Base-by-base conservation (phyloP, 352 stramenopile species). In the Pythium biforme region DNA sequence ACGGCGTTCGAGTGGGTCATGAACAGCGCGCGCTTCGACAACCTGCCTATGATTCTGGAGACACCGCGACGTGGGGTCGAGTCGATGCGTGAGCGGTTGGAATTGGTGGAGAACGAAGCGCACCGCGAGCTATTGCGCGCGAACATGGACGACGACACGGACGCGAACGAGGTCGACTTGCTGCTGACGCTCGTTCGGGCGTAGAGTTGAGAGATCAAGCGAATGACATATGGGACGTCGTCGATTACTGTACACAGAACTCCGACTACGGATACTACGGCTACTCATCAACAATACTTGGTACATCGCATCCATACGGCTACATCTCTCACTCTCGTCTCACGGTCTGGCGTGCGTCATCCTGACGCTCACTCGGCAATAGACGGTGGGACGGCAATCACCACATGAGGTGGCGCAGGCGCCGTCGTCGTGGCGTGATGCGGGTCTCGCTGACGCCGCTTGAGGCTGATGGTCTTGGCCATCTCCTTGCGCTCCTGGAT, bases 401-500 rank as follows among this genome's bases (percentile, higher is more conserved):
- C n/a, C n/a, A n/a, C n/a, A n/a, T n/a, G 31, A 11, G 10, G 31
- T 11, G 31, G 7, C 31, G 31, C 31, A 4, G 31, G 4, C n/a
- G n/a, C n/a, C 31, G 10, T 37, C 31, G 31, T 37, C 31, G 46
- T 14, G 10, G 9, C 39, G 33, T 52, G 15, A n/a, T 54, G 27
- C 3, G 33, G 29, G 1, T 55, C 60, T 17, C 50, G 62, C 51
- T 69, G 62, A 17, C 62, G 62, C 7, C 74, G 68, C 49, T 73
- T 74, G 47, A 83, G 58, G 40, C 62, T 67, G 58, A 92, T 92
- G 56, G 77, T 86, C 49, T 77, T 73, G 47, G 83, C 83, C 55
- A 86, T 85, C 50, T 92, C 71, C 49, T 89, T 89, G 54, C 83
- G 77, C 61, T 92, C 77, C 34, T 92, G 80, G 33, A 85, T 76